phyloP scores from a whole-genome alignment of 2,329 filamentous ascomycete genomes.

The Paraphaeosphaeria minitans region DNA sequence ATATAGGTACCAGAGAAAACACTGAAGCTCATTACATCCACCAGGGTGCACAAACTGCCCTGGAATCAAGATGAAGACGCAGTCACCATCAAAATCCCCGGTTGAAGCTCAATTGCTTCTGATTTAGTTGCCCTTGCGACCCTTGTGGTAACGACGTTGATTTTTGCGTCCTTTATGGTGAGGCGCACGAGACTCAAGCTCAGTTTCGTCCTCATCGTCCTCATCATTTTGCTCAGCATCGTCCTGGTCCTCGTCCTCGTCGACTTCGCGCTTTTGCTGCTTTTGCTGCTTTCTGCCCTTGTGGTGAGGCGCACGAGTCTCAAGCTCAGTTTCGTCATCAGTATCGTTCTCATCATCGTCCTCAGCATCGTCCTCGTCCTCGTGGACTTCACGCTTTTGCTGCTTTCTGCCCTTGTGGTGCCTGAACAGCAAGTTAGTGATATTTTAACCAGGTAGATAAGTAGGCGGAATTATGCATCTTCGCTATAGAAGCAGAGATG shows the following conservation, averaged over 20 bases:
- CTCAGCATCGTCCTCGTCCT: slow-evolving; percentile 1
- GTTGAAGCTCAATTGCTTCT: neutral
- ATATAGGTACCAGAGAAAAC: neutral
- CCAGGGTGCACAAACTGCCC: neutral
- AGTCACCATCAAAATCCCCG: neutral
- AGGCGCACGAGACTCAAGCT: neutral
- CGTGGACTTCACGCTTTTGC: neutral
- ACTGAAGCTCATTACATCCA: neutral
- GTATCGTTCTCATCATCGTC: neutral
- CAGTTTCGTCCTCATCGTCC: no score
- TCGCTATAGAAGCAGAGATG: no score
- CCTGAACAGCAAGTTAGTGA: no score
- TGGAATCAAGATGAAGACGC: neutral
- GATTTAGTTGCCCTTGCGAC: slow-evolving; percentile 3
- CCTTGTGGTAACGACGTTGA: slow-evolving; percentile 1
- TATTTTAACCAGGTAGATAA: no score
- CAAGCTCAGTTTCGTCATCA: neutral
- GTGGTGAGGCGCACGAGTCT: neutral
- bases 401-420: neutral
- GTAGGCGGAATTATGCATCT: no score
- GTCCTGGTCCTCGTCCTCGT: neutral
- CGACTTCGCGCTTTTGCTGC: neutral
- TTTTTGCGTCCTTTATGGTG: neutral
- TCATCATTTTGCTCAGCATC: no score
- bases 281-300: neutral